Conservation (phyloP, 768 basidiomycete genomes). For the Tylopilus subfusipes region DNA sequence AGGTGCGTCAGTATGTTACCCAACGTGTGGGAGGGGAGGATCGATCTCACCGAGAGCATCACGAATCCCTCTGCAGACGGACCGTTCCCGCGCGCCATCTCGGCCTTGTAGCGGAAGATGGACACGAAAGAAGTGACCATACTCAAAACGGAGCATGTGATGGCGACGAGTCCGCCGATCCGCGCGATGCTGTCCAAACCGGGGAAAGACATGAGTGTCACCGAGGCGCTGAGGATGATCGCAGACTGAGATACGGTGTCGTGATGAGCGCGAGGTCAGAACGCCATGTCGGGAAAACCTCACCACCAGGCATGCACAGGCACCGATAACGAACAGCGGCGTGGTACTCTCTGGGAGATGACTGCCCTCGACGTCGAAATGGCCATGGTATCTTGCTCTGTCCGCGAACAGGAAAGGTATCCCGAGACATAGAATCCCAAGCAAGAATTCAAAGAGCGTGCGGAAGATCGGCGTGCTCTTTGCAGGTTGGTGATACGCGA, state of each 20-base stretch:
- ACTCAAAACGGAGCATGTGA: constrained; percentile 64
- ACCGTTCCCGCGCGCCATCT: constrained; percentile 50
- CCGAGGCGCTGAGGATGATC: constrained; percentile 74
- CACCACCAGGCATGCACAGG: constrained; percentile 62
- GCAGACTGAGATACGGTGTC: constrained; percentile 55
- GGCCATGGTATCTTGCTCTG: constrained; percentile 42
- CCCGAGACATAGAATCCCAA: constrained; percentile 67
- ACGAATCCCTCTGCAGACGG: constrained; percentile 55
- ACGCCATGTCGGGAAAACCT: constrained; percentile 25
- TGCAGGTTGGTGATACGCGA: constrained; percentile 28
- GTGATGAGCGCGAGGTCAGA: constrained; percentile 4
- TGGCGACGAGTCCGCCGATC: constrained; percentile 62
- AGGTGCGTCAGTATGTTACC: neutral
- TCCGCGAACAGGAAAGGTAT: constrained; percentile 75
- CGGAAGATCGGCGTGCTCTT: constrained; percentile 42
- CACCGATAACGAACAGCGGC: constrained; percentile 62
- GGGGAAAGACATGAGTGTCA: constrained; percentile 78
- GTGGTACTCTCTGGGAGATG: constrained; percentile 44
- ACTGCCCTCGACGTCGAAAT: constrained; percentile 57
- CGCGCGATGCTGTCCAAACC: constrained; percentile 64
- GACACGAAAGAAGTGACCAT: constrained; percentile 68
- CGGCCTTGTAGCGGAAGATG: constrained; percentile 66
- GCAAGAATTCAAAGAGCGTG: constrained; percentile 51
- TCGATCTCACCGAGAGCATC: constrained; percentile 41
- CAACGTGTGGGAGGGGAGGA: too few species aligned